phyloP scores from a whole-genome alignment of 2,329 filamentous ascomycete genomes.

The Cadophora gregata region DNA sequence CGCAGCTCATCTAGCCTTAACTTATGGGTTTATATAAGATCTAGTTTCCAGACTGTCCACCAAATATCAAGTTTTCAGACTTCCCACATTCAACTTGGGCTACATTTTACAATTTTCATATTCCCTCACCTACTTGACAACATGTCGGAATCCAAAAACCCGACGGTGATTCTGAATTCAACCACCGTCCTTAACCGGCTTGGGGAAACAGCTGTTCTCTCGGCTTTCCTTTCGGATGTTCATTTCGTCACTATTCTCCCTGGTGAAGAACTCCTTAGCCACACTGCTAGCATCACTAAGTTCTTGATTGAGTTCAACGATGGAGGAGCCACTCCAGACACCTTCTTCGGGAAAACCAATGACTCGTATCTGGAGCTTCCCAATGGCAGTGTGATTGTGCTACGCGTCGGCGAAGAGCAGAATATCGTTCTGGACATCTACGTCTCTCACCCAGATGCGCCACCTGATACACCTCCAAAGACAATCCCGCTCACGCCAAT shows the following conservation, averaged over 20 bases:
- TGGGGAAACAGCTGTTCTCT: slow-evolving; percentile 1
- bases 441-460: too few species aligned
- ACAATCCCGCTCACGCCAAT: not conserved
- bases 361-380: not conserved
- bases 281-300: slow-evolving; percentile 1
- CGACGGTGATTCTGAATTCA: not conserved
- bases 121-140: not conserved
- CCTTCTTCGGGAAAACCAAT: not conserved
- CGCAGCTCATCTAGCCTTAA: too few species aligned
- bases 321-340: not conserved
- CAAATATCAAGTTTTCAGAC: not conserved
- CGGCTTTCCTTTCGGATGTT: not conserved
- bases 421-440: not conserved
- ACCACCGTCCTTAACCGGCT: slow-evolving; percentile 7
- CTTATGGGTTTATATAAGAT: too few species aligned
- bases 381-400: not conserved
- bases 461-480: too few species aligned
- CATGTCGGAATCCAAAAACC: too few species aligned
- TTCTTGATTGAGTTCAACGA: slow-evolving; percentile 6
- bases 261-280: not conserved
- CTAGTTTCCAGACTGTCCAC: too few species aligned
- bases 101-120: not conserved
- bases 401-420: not conserved
- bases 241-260: slow-evolving; percentile 10
- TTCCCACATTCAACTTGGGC: not conserved